phyloP scores from a whole-genome alignment of 2,329 filamentous ascomycete genomes.

The Aspergillus ruber region DNA sequence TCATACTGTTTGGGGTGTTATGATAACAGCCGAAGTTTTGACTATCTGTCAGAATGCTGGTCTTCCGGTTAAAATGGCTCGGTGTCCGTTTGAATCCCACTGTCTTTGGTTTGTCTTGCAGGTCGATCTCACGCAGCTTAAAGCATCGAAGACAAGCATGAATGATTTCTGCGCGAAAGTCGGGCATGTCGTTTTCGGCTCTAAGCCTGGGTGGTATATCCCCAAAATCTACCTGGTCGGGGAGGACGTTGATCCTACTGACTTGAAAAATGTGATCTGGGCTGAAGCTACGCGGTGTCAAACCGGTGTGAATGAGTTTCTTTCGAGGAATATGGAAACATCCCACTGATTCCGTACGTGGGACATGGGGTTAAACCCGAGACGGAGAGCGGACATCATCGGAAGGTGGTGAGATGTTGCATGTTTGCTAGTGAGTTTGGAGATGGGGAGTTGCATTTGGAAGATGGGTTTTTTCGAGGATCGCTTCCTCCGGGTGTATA shows the following conservation, averaged over 20 bases:
- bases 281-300: slow-evolving; percentile 15
- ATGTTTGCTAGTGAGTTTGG: slow-evolving; percentile 8
- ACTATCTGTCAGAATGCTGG: slow-evolving; percentile 12
- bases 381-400: neutral
- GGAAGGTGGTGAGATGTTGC: slow-evolving; percentile 7
- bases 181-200: slow-evolving; percentile 13
- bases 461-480: slow-evolving; percentile 5
- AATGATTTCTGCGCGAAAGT: slow-evolving; percentile 9
- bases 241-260: slow-evolving; percentile 14
- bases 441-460: slow-evolving; percentile 5
- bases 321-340: slow-evolving; percentile 11
- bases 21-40: slow-evolving; percentile 12
- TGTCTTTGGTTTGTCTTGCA: slow-evolving; percentile 12
- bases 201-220: slow-evolving; percentile 16
- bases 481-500: slow-evolving; percentile 7
- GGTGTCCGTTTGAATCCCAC: slow-evolving; percentile 16
- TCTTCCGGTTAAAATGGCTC: slow-evolving; percentile 11
- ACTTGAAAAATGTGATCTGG: slow-evolving; percentile 13
- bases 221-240: slow-evolving; percentile 15
- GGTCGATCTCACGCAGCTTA: slow-evolving; percentile 10
- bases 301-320: slow-evolving; percentile 5
- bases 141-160: slow-evolving; percentile 8
- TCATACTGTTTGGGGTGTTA: slow-evolving; percentile 14
- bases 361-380: slow-evolving; percentile 3
- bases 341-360: slow-evolving; percentile 9